Conservation (phyloP, 1,139 yeast genomes). For the Geotrichum siamense region DNA sequence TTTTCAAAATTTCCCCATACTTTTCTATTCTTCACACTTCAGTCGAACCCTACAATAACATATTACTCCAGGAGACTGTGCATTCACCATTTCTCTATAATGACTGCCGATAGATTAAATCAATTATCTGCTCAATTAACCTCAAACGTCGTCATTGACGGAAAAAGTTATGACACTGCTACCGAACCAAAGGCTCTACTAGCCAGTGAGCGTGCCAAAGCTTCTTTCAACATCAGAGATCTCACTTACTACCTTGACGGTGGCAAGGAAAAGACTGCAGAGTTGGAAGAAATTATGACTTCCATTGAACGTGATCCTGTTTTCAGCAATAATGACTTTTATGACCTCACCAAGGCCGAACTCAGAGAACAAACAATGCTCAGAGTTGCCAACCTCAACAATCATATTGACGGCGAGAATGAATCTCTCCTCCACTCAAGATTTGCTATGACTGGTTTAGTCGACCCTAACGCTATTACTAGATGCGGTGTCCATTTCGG, state of each 20-base stretch:
- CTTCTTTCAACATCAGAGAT: constrained; percentile 39
- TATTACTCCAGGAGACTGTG: too few species aligned
- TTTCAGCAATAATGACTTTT: constrained; percentile 40
- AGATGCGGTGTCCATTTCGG: constrained; percentile 64
- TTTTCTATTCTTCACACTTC: too few species aligned
- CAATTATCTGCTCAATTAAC: constrained; percentile 4
- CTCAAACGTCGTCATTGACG: constrained; percentile 23
- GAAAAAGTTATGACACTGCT: constrained; percentile 22
- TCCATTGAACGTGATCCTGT: constrained; percentile 46
- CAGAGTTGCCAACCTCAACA: constrained; percentile 40
- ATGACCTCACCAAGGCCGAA: constrained; percentile 43
- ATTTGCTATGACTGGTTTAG: constrained; percentile 37
- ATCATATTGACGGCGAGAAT: constrained; percentile 38
- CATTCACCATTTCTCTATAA: too few species aligned
- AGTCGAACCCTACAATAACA: too few species aligned
- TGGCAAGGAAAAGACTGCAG: constrained; percentile 37
- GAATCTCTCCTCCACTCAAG: constrained; percentile 25
- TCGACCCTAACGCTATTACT: constrained; percentile 56
- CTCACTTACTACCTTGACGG: constrained; percentile 47
- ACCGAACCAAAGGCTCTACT: constrained; percentile 22
- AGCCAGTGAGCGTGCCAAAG: constrained; percentile 39
- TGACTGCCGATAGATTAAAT: background rate
- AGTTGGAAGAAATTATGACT: constrained; percentile 41
- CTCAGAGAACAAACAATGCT: constrained; percentile 45
- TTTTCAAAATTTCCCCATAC: too few species aligned